phyloP scores from a whole-genome alignment of 2,329 filamentous ascomycete species.

The Beauveria varroae region DNA sequence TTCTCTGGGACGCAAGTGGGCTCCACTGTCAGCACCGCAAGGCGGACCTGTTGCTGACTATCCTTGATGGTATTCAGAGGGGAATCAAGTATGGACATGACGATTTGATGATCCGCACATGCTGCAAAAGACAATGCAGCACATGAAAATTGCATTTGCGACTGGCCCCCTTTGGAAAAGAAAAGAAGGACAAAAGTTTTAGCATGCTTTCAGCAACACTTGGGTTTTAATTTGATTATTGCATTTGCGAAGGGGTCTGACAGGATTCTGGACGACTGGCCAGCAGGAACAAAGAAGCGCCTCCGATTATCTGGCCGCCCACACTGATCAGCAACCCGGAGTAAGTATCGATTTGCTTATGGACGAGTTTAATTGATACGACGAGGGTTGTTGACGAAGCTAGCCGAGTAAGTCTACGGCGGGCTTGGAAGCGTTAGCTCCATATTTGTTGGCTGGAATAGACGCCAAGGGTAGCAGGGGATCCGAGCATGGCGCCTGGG shows the following conservation, averaged over 20 bases:
- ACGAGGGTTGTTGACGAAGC: background rate
- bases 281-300: background rate
- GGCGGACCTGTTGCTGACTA: constrained; percentile 22
- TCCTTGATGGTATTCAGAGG: constrained; percentile 18
- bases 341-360: background rate
- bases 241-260: background rate
- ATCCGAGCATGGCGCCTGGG: constrained; percentile 2
- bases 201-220: constrained; percentile 6
- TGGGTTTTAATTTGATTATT: constrained; percentile 4
- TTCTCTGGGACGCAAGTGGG: constrained; percentile 37
- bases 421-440: background rate
- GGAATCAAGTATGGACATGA: constrained; percentile 3
- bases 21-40: constrained; percentile 26
- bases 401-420: background rate
- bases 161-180: background rate
- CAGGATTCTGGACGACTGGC: background rate
- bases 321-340: background rate
- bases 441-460: background rate
- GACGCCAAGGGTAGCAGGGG: background rate
- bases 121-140: background rate
- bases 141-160: constrained; percentile 4
- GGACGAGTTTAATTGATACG: background rate
- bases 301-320: background rate
- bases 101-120: background rate
- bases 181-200: constrained; percentile 2